Base-by-base conservation (phyloP, 108 stramenopile species). In the Schizochytrium sp. region DNA sequence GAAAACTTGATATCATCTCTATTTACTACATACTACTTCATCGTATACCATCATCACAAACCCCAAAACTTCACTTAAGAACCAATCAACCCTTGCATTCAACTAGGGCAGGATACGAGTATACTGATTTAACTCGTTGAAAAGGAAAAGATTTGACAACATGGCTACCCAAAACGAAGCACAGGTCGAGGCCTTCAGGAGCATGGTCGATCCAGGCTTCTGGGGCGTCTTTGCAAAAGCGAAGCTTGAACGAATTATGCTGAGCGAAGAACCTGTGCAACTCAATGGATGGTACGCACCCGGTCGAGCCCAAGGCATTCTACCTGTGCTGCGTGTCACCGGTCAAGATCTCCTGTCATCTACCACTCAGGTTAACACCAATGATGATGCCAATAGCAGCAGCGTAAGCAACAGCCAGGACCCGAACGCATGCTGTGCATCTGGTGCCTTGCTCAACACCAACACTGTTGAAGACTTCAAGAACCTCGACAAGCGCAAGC, bases 391-490 rank as follows among this genome's bases (percentile, higher is more conserved):
- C 13, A 10, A 0, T 17, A 19, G n/a, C 87, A 13, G 5, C 38
- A 40, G 19, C 13, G 57, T 8, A 5, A 42, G 7, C 1, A 2
- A 4, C 41, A 12, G 19, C 44, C n/a, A 40, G 19, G 59, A 61
- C 40, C 60, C n/a, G 12, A 13, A 42, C 44, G 53, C 60, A 4
- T 13, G 13, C 19, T 53, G 57, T 13, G 42, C 46, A 19, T 3
- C 46, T 41, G 88, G 88, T 44, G 42, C 4, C 42, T 42, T 89
- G 38, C 38, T 42, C 45, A 13, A 56, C 57, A 42, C 47, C 17
- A 89, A 89, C 73, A 76, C 89, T 8, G 19, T 76, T 10, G 72
- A 91, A 58, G 88, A 88, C 72, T 89, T 91, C 72, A 41, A 73
- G 88, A 17, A 15, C 44, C 17, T 53, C 12, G 90, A 91, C 72